Percentiles rank a stretch among this genome's conserved stretches.
These are phyloP conservation scores for Chytriomyces confervae DNA, from an alignment of 192 early-diverging fungal genomes.

Conservation along the genomic window DNA sequence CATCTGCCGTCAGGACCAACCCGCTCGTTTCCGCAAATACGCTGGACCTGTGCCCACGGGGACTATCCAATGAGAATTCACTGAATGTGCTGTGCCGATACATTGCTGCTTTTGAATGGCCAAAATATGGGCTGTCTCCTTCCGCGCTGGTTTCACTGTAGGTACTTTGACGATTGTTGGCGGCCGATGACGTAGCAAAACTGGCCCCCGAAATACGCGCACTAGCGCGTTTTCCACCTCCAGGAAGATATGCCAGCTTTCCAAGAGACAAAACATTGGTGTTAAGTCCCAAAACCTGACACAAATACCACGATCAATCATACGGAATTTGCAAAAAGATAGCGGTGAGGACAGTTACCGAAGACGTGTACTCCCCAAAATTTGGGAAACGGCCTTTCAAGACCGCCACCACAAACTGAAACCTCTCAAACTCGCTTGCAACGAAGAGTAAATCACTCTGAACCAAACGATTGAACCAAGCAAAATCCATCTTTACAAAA, in stretches of 20 bases:
- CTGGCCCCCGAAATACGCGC: not conserved
- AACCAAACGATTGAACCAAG: conserved; percentile 22
- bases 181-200: not conserved
- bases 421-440: conserved; percentile 10
- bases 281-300: conserved; percentile 21
- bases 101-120: conserved; percentile 11
- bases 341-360: conserved; percentile 5
- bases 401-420: conserved; percentile 19
- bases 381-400: conserved; percentile 29
- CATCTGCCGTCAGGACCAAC: too few relatives aligned
- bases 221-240: conserved; percentile 8
- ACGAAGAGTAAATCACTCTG: conserved; percentile 32
- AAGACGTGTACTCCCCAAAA: conserved; percentile 18
- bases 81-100: not conserved
- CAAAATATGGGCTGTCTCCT: conserved; percentile 26
- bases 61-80: too few relatives aligned
- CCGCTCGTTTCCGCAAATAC: too few relatives aligned
- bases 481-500: conserved; percentile 31
- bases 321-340: not conserved
- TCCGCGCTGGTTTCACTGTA: not conserved
- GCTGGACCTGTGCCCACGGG: too few relatives aligned
- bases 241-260: conserved; percentile 20
- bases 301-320: not conserved
- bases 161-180: not conserved
- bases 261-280: conserved; percentile 33